Percentiles rank a stretch among this genome's conserved stretches.
These are phyloP conservation scores for Curvularia hawaiiensis DNA, from an alignment of 2,329 filamentous ascomycete genomes.

Conservation along the genomic window DNA sequence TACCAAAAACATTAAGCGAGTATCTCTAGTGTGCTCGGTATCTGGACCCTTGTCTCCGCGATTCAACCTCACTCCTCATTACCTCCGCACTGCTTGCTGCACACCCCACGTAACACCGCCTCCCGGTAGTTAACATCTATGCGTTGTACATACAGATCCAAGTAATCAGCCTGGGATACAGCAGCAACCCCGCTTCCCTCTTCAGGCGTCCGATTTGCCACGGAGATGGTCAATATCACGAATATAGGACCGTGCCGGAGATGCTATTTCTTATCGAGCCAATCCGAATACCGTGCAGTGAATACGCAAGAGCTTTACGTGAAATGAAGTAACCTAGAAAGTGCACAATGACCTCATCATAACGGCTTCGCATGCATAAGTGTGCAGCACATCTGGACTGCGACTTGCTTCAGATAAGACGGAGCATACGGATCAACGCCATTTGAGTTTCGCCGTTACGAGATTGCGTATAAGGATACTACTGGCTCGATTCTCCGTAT, in stretches of 20 bases:
- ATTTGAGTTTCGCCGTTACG: slow-evolving; percentile 31
- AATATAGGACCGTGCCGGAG: background rate
- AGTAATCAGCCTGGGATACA: slow-evolving; percentile 1
- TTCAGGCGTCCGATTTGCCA: slow-evolving; percentile 16
- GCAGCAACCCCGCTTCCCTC: background rate
- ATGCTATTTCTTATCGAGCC: slow-evolving; percentile 16
- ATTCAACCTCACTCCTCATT: slow-evolving; percentile 27
- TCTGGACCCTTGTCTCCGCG: slow-evolving; percentile 26
- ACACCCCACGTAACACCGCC: slow-evolving; percentile 23
- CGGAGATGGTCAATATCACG: background rate
- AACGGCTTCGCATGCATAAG: slow-evolving; percentile 28
- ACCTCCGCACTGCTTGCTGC: slow-evolving; percentile 21
- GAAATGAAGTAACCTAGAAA: slow-evolving; percentile 18
- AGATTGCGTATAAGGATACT: slow-evolving; percentile 16
- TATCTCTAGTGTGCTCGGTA: slow-evolving; percentile 21
- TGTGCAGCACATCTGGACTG: slow-evolving; percentile 9
- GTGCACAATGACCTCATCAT: slow-evolving; percentile 31
- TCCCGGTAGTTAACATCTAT: slow-evolving; percentile 15
- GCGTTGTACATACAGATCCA: slow-evolving; percentile 3
- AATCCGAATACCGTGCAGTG: slow-evolving; percentile 6
- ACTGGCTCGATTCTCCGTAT: slow-evolving; percentile 30
- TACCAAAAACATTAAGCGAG: slow-evolving; percentile 29
- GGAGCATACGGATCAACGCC: slow-evolving; percentile 17
- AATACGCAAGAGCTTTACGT: slow-evolving; percentile 23
- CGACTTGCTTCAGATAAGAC: slow-evolving; percentile 38